Evolutionary conservation across 1,284 basidiomycete genomes (phyloP), one percentile per base, ranked within the genome.

Genomic region (Mrakiaceae sp.): DNA sequence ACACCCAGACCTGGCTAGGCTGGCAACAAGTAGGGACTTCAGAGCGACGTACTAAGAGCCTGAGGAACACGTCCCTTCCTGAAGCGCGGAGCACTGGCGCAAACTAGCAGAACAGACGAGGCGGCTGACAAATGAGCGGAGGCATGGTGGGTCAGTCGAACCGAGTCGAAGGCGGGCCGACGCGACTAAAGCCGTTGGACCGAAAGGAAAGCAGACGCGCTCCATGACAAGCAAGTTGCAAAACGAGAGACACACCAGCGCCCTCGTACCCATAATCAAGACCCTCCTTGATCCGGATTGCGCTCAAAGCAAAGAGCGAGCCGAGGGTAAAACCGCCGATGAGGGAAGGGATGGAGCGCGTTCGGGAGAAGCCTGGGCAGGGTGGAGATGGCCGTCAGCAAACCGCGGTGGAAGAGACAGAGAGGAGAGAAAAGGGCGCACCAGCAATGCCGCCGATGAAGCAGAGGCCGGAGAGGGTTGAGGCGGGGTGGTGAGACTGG

Each of bases 241-340:
- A n/a, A 48, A 50, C n/a, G 16, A 50, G 51, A 54, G 27, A 66
- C 69, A 58, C 48, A 69, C 70, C 67, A 16, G 70, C 67, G 42
- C 66, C 67, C 56, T 70, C 70, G 57, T 70, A 70, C 6, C 68
- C 70, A 59, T 69, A 70, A 47, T 63, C 63, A 56, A 67, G 64
- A 5, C 70, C 70, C 54, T 70, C 70, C 53, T 57, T 48, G 59
- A 70, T 70, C 47, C 70, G 64, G 54, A 69, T 56, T 2, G 63
- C 65, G 7, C 64, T 63, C 44, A 69, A 49, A 27, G 67, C 64
- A 59, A 67, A 70, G 46, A 69, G 48, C 44, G 67, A 64, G 10
- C 70, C 70, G 55, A 70, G 51, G 3, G 67, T 64, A 50, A 69
- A 62, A 11, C 70, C 70, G 4, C 68, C 70, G 55, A 69, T 62